phyloP scores from a whole-genome alignment of 2,329 filamentous ascomycete genomes.

The Leptoxyphium fumago region DNA sequence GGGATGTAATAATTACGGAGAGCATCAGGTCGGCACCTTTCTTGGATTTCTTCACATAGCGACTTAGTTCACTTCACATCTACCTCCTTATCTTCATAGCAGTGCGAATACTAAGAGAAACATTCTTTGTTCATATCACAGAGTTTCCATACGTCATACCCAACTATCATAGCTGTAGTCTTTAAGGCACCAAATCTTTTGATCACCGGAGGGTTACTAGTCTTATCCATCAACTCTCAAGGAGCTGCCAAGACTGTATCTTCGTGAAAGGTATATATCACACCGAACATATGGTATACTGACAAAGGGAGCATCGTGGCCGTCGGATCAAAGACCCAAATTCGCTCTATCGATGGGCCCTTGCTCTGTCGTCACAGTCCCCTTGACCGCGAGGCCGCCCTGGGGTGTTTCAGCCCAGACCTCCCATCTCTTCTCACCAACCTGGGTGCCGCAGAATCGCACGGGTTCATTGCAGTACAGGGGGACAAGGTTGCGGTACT shows the following conservation, averaged over 20 bases:
- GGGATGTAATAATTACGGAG: constrained; percentile 22
- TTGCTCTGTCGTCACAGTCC: constrained; percentile 19
- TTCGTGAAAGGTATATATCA: no score
- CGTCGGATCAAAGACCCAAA: not conserved
- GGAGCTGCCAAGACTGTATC: no score
- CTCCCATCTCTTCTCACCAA: constrained; percentile 25
- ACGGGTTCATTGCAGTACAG: constrained; percentile 61
- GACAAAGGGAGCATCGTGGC: no score
- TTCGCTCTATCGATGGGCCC: not conserved
- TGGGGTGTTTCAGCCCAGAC: constrained; percentile 28
- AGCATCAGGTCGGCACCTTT: not conserved
- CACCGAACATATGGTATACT: no score
- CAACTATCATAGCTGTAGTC: no score
- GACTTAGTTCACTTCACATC: constrained; percentile 46
- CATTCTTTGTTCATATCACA: constrained; percentile 87
- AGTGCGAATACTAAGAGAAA: constrained; percentile 44
- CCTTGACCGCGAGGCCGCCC: constrained; percentile 31
- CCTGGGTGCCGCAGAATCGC: constrained; percentile 49
- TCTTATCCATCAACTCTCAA: no score
- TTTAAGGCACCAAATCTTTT: no score
- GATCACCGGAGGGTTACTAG: no score
- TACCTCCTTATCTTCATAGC: constrained; percentile 51
- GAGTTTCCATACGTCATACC: constrained; percentile 59
- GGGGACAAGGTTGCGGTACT: constrained; percentile 71
- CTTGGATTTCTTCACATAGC: not conserved